These are phyloP conservation scores for Botrytis tulipae DNA, from an alignment of 2,329 filamentous ascomycete genomes.

Conservation along the genomic window DNA sequence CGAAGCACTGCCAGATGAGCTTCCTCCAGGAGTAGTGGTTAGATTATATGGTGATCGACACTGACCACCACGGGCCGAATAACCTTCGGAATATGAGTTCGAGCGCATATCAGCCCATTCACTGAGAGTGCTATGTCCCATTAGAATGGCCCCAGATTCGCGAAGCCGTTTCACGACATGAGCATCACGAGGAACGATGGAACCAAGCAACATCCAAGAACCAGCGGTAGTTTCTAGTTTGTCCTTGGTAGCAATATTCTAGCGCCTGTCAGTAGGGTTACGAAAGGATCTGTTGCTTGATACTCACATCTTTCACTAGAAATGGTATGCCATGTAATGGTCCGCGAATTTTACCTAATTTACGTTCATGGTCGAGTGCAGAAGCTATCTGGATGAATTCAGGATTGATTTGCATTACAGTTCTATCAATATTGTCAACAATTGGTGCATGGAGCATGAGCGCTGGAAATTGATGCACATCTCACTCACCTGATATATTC, in stretches of 20 bases:
- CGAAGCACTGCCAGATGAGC: constrained; percentile 63
- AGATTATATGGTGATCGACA: constrained; percentile 66
- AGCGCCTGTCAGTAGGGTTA: neutral
- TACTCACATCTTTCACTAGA: constrained; percentile 60
- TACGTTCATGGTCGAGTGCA: constrained; percentile 59
- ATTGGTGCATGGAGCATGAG: neutral
- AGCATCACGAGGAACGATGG: constrained; percentile 65
- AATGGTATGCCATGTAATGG: constrained; percentile 75
- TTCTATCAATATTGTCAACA: constrained; percentile 39
- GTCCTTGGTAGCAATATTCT: constrained; percentile 65
- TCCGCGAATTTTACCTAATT: constrained; percentile 54
- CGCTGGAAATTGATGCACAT: neutral
- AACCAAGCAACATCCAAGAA: constrained; percentile 63
- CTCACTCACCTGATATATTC: constrained; percentile 57
- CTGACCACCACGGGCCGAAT: constrained; percentile 63
- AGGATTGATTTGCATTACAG: constrained; percentile 66
- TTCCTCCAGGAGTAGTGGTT: constrained; percentile 65
- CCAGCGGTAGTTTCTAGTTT: constrained; percentile 74
- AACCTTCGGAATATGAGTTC: constrained; percentile 67
- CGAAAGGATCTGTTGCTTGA: neutral
- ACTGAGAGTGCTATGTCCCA: constrained; percentile 68
- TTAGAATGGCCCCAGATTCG: constrained; percentile 58
- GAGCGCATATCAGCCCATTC: constrained; percentile 75
- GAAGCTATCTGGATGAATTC: constrained; percentile 62
- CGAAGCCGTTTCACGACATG: constrained; percentile 60